These are phyloP conservation scores for Clitopilus passeckerianus DNA, from an alignment of 768 basidiomycete genomes.

Conservation along the genomic window DNA sequence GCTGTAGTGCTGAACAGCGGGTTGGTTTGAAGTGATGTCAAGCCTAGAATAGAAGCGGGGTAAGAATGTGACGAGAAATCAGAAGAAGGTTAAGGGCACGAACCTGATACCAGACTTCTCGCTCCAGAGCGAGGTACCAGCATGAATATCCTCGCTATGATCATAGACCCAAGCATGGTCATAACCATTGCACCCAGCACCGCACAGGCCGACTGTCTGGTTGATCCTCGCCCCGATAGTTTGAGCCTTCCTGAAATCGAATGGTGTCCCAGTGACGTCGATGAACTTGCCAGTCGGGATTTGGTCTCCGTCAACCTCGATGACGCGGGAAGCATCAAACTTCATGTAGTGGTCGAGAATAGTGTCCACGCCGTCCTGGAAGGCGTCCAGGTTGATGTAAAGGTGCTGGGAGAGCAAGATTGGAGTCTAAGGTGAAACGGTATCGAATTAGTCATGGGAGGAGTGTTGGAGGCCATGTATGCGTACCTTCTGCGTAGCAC, in stretches of 20 bases:
- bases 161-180: conserved; percentile 50
- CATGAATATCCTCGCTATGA: conserved; percentile 16
- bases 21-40: conserved; percentile 46
- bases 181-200: conserved; percentile 40
- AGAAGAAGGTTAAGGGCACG: not conserved
- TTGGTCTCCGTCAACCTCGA: conserved; percentile 28
- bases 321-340: conserved; percentile 21
- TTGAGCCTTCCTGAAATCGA: conserved; percentile 34
- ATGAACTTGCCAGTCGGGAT: conserved; percentile 28
- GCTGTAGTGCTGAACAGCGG: conserved; percentile 47
- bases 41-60: conserved; percentile 24
- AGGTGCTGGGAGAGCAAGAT: conserved; percentile 55
- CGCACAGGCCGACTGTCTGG: conserved; percentile 22
- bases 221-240: conserved; percentile 29
- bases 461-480: not conserved
- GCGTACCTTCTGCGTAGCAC: conserved; percentile 35
- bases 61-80: not conserved
- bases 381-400: conserved; percentile 54
- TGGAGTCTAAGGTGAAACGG: conserved; percentile 32
- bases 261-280: conserved; percentile 21
- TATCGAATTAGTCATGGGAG: not conserved
- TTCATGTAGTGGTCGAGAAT: conserved; percentile 28
- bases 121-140: conserved; percentile 39
- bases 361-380: conserved; percentile 32
- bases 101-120: conserved; percentile 45